Conservation (phyloP, 257 asterid species). For the Gentiana macrophylla region DNA sequence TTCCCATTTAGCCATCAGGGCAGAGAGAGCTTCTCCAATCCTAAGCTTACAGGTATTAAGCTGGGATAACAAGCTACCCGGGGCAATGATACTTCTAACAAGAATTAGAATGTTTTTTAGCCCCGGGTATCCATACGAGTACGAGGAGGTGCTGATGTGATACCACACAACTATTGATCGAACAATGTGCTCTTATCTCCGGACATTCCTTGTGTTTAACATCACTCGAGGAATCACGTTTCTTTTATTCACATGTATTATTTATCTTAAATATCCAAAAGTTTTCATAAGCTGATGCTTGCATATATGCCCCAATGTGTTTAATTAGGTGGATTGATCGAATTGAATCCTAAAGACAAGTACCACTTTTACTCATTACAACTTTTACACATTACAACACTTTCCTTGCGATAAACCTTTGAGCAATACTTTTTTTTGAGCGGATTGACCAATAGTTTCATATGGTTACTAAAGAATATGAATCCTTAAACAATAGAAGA, state of each 20-base stretch:
- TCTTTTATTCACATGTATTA: too few species aligned
- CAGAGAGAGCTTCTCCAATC: slow-evolving; percentile 27
- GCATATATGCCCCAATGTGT: background rate
- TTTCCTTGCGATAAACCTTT: too few species aligned
- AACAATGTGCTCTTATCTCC: slow-evolving; percentile 76
- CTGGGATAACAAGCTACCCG: slow-evolving; percentile 81
- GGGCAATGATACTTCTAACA: slow-evolving; percentile 66
- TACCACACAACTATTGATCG: slow-evolving; percentile 58
- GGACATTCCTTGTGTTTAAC: slow-evolving; percentile 47
- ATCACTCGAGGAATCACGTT: slow-evolving; percentile 45
- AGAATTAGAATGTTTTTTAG: slow-evolving; percentile 52
- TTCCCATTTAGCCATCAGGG: slow-evolving; percentile 23
- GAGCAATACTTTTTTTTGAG: too few species aligned
- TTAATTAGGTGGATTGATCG: slow-evolving; percentile 56
- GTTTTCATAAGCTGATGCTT: background rate
- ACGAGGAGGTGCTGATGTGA: slow-evolving; percentile 37
- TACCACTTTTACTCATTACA: too few species aligned
- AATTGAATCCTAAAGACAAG: slow-evolving; percentile 23
- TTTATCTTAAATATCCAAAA: too few species aligned
- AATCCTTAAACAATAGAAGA: too few species aligned
- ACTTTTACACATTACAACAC: too few species aligned
- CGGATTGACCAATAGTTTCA: too few species aligned
- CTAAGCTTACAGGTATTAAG: slow-evolving; percentile 64
- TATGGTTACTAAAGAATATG: too few species aligned
- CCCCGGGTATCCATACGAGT: slow-evolving; percentile 86